Base-by-base conservation (phyloP, 1,139 yeast genomes). In the Pichia norvegensis region DNA sequence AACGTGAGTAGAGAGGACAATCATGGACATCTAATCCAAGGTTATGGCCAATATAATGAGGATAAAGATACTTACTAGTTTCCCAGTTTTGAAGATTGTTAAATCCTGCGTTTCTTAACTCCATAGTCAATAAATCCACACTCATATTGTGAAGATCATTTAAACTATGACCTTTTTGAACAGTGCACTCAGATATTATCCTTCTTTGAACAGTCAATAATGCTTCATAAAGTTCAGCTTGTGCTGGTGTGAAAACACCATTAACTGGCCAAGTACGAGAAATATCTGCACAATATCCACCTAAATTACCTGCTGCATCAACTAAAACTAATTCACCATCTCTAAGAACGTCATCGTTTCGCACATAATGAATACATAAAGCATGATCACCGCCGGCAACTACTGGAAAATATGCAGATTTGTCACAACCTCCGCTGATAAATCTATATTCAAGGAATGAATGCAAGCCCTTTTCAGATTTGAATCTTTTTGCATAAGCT, bases 11-110 rank as follows among this genome's bases (percentile, higher is more conserved):
- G 36, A 72, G 64, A 14, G 92, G 87, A 25, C 82, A 73, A 61
- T 90, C 97, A 65, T 90, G 97, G 33, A 90, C 85, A 57, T 92
- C 98, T 40, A 94, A 67, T 0, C 99, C 99, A 42, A 94, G 69
- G 59, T 92, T 92, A 62, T 94, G 99, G 3, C 98, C 98, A 53
- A 94, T 81, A 58, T 86, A 88, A 64, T 94, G 99, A 0, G 97
- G 97, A 60, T 90, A 94, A 36, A 92, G 67, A 35, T 65, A 60
- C 46, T 76, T 67, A 33, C 78, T 65, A 7, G 81, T 73, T 42
- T 80, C 82, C 59, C 72, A 64, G 33, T 67, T 68, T 33, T 73
- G 69, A 19, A 81, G 61, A 22, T 68, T 62, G 5, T 67, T 59
- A 54, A 90, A 79, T 0, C 97, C 97, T 41, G 84, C 73, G 54